Percentiles rank a stretch among this genome's conserved stretches.
phyloP scores from a whole-genome alignment of 208 protist species.

The Leishmania turanica region DNA sequence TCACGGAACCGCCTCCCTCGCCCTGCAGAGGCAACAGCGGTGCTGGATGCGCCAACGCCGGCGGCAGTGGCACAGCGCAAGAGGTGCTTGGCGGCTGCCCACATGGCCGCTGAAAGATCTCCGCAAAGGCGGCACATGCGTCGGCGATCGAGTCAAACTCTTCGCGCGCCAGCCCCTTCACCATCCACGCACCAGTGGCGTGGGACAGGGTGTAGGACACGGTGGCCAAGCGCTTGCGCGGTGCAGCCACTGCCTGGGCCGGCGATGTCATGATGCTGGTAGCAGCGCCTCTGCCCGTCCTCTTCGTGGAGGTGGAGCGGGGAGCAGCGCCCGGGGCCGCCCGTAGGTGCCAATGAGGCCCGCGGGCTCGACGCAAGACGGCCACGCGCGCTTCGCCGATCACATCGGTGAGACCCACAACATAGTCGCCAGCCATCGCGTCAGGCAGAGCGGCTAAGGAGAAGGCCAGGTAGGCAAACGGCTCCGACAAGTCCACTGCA shows the following conservation, averaged over 20 bases:
- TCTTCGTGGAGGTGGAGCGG: background rate
- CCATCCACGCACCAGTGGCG: constrained; percentile 75
- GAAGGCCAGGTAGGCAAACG: constrained; percentile 51
- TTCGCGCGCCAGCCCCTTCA: constrained; percentile 61
- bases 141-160: constrained; percentile 76
- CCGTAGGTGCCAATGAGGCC: constrained; percentile 19
- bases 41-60: background rate
- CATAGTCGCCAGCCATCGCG: constrained; percentile 75
- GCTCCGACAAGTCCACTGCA: constrained; percentile 56
- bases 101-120: constrained; percentile 64
- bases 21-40: background rate
- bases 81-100: constrained; percentile 27
- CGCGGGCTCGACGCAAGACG: constrained; percentile 36
- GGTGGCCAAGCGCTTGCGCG: constrained; percentile 23
- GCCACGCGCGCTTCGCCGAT: constrained; percentile 66
- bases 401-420: constrained; percentile 55
- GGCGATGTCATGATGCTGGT: background rate
- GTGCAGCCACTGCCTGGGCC: background rate
- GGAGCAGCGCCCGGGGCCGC: constrained; percentile 5
- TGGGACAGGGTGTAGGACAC: constrained; percentile 65
- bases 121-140: constrained; percentile 66
- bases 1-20: background rate
- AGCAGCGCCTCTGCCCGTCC: background rate
- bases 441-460: constrained; percentile 51
- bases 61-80: background rate